These are phyloP conservation scores for Solanum hybrid DNA, from an alignment of 305 asterid genomes.

Conservation along the genomic window DNA sequence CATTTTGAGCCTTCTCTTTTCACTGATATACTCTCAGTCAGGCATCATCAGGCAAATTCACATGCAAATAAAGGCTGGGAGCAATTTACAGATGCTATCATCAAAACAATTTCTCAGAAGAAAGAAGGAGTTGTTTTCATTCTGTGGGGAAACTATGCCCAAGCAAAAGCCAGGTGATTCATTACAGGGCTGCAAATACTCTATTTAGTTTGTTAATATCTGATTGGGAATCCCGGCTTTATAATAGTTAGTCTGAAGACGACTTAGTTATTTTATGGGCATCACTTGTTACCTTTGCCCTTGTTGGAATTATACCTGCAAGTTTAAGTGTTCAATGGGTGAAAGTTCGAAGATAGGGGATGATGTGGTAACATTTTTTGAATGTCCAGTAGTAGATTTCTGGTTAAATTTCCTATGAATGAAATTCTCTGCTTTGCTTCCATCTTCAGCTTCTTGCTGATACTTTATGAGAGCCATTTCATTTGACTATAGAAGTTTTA, in stretches of 20 bases:
- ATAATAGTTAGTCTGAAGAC: not conserved
- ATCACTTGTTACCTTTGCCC: not conserved
- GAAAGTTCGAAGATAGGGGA: not conserved
- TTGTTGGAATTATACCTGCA: not conserved
- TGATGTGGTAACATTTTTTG: not conserved
- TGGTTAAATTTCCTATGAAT: not conserved
- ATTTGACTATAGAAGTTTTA: not conserved
- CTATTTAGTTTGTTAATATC: not conserved
- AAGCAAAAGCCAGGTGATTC: constrained; percentile 72
- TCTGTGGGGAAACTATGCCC: constrained; percentile 99
- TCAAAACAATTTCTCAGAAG: constrained; percentile 66
- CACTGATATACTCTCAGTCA: constrained; percentile 38
- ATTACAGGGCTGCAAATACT: not conserved
- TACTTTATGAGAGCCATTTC: not conserved
- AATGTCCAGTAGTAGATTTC: not conserved
- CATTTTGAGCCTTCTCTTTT: not conserved
- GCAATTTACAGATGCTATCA: constrained; percentile 91
- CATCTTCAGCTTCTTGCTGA: constrained; percentile 1
- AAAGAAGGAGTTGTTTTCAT: constrained; percentile 84
- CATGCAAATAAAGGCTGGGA: constrained; percentile 99
- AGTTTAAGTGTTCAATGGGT: not conserved
- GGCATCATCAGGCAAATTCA: constrained; percentile 84
- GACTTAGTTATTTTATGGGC: not conserved
- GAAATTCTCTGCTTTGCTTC: not conserved
- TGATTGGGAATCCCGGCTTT: not conserved